Evolutionary conservation across 306 rosid genomes (phyloP).

Genomic region (Sindora glabra): DNA sequence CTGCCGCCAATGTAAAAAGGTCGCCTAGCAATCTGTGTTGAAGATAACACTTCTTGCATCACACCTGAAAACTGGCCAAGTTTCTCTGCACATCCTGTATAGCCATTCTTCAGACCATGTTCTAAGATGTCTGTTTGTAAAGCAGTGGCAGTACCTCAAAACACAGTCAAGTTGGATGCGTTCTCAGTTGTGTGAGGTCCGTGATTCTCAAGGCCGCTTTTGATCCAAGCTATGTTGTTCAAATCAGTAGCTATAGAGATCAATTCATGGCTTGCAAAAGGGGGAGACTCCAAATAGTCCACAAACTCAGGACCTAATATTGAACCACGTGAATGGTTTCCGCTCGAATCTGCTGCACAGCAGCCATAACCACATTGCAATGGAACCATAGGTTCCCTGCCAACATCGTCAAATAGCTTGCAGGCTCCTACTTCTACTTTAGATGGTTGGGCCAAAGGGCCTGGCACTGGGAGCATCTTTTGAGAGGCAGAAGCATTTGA

Average conservation of each 20-base stretch:
- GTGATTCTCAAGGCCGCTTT: slow-evolving; percentile 55
- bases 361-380: slow-evolving; percentile 56
- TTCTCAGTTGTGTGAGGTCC: slow-evolving; percentile 18
- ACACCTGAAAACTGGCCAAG: slow-evolving; percentile 35
- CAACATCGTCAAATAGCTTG: slow-evolving; percentile 33
- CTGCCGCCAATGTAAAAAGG: slow-evolving; percentile 43
- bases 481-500: slow-evolving; percentile 14
- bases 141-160: slow-evolving; percentile 18
- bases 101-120: slow-evolving; percentile 19
- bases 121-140: slow-evolving; percentile 15
- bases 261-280: slow-evolving; percentile 51
- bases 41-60: slow-evolving; percentile 39
- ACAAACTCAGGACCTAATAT: slow-evolving; percentile 70
- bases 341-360: slow-evolving; percentile 24
- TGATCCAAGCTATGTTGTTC: slow-evolving; percentile 70
- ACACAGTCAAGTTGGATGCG: slow-evolving; percentile 17
- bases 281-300: slow-evolving; percentile 47
- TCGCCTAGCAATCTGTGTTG: slow-evolving; percentile 43
- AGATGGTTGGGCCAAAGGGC: slow-evolving; percentile 39
- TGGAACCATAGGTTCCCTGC: slow-evolving; percentile 46
- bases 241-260: slow-evolving; percentile 57
- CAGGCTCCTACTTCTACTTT: slow-evolving; percentile 25
- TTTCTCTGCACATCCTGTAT: slow-evolving; percentile 33
- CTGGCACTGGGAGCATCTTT: slow-evolving; percentile 27
- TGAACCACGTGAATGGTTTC: slow-evolving; percentile 20